Percentiles rank a stretch among this genome's conserved stretches.
phyloP scores from a whole-genome alignment of 2,329 filamentous ascomycete genomes.

The Phialophora chinensis region DNA sequence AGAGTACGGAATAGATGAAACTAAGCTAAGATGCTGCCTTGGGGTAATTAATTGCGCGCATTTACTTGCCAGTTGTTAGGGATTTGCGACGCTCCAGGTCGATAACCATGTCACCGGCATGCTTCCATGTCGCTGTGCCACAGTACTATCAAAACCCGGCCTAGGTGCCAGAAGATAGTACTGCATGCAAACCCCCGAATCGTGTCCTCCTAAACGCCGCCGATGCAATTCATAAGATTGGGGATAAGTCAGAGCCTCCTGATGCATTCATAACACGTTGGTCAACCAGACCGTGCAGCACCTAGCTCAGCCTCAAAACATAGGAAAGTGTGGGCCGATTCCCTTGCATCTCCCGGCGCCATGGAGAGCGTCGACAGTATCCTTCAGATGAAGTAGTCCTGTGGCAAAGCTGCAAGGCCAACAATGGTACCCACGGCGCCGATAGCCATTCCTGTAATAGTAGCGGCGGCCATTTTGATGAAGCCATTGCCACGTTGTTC shows the following conservation, averaged over 20 bases:
- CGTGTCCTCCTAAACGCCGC: neutral
- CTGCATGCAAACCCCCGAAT: neutral
- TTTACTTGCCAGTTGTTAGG: neutral
- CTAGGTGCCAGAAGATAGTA: neutral
- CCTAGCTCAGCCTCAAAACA: neutral
- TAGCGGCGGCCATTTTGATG: slow-evolving; percentile 48
- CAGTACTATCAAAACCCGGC: neutral
- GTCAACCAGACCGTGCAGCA: neutral
- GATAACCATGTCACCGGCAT: neutral
- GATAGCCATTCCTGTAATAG: slow-evolving; percentile 49
- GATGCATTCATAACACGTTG: neutral
- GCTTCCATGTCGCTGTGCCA: neutral
- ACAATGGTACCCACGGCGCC: slow-evolving; percentile 51
- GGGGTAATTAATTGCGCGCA: neutral
- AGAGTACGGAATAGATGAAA: neutral
- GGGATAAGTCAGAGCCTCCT: neutral
- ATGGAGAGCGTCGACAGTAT: neutral
- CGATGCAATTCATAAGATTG: slow-evolving; percentile 3
- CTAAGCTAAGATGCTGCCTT: neutral
- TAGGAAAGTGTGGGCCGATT: neutral
- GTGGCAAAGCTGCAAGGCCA: slow-evolving; percentile 50
- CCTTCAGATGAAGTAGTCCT: slow-evolving; percentile 49
- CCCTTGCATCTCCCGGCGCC: neutral
- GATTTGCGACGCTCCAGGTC: neutral
- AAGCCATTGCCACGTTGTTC: slow-evolving; percentile 30